phyloP scores from a whole-genome alignment of 1,284 basidiomycete species.

The Ustilago nuda region DNA sequence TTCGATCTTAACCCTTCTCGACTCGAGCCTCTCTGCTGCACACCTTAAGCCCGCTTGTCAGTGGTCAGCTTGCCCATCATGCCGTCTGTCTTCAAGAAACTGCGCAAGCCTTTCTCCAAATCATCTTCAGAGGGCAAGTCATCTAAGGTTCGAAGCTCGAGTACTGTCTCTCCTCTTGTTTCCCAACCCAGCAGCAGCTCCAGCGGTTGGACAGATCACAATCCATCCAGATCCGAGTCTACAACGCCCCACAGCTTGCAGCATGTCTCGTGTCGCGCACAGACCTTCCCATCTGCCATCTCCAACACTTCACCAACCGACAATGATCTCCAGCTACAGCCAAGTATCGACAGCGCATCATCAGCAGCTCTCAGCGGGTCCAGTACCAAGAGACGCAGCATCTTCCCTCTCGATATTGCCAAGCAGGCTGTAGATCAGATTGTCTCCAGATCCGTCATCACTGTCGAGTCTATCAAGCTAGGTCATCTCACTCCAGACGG shows the following conservation, averaged over 20 bases:
- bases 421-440: constrained; percentile 45
- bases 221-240: not conserved
- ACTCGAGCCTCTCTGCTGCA: not conserved
- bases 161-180: not conserved
- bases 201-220: not conserved
- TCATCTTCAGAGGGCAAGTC: constrained; percentile 14
- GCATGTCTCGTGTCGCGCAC: constrained; percentile 6
- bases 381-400: constrained; percentile 6
- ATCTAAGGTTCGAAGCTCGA: constrained; percentile 12
- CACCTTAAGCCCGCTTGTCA: not conserved
- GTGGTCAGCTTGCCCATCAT: constrained; percentile 8
- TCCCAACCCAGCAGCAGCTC: not conserved
- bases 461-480: constrained; percentile 33
- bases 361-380: not conserved
- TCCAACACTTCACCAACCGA: constrained; percentile 1
- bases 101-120: constrained; percentile 30
- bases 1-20: not conserved
- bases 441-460: constrained; percentile 36
- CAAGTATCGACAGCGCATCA: constrained; percentile 8
- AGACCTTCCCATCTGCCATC: constrained; percentile 11
- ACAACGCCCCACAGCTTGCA: constrained; percentile 10
- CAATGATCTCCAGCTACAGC: constrained; percentile 12
- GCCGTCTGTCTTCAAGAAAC: constrained; percentile 39
- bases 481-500: constrained; percentile 26
- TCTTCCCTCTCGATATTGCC: constrained; percentile 36